phyloP scores from a whole-genome alignment of 768 basidiomycete genomes.

The Mycena indigotica region DNA sequence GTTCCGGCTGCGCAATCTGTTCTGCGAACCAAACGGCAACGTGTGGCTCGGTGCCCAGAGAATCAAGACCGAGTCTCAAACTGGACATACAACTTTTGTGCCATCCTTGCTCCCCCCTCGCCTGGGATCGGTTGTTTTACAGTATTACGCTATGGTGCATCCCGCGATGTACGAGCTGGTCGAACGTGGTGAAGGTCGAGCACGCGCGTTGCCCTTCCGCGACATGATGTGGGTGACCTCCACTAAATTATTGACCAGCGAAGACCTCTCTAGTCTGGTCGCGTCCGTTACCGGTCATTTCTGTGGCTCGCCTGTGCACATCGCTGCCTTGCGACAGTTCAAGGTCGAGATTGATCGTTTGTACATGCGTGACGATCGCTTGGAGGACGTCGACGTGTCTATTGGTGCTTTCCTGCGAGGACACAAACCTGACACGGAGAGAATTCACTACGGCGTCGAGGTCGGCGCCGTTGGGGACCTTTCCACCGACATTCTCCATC shows the following conservation, averaged over 20 bases:
- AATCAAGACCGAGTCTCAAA: neutral
- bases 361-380: neutral
- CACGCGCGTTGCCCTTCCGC: neutral
- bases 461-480: neutral
- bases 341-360: neutral
- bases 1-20: neutral
- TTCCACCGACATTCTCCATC: neutral
- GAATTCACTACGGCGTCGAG: neutral
- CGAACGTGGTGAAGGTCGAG: neutral
- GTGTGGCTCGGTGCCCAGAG: neutral
- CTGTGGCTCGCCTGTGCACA: neutral
- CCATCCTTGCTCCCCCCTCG: neutral
- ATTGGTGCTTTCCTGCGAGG: neutral
- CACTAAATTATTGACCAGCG: neutral
- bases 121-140: neutral
- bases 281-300: neutral
- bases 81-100: neutral
- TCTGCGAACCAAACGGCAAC: neutral
- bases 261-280: neutral
- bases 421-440: neutral
- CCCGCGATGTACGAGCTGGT: neutral
- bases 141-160: neutral
- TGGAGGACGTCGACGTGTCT: neutral
- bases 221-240: neutral
- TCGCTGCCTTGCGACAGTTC: neutral